phyloP scores from a whole-genome alignment of 495 filamentous ascomycete genomes.

The Xylaria venustula region DNA sequence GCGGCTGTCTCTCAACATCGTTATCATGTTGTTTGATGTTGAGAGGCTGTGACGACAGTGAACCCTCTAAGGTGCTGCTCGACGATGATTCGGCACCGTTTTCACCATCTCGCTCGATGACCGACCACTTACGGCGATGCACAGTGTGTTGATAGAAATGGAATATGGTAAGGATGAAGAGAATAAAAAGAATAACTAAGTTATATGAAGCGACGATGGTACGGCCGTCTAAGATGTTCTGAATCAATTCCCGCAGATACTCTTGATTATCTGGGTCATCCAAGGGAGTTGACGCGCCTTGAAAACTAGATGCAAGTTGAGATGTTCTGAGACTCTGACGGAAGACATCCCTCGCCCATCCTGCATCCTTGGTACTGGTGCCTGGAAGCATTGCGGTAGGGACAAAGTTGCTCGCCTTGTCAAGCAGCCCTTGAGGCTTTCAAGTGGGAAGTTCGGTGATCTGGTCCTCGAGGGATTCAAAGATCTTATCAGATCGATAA shows the following conservation, averaged over 20 bases:
- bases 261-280: slow-evolving; percentile 31
- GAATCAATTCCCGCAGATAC: slow-evolving; percentile 34
- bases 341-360: slow-evolving; percentile 19
- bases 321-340: slow-evolving; percentile 24
- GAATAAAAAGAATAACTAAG: slow-evolving; percentile 28
- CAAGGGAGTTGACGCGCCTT: neutral
- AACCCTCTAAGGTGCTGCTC: slow-evolving; percentile 25
- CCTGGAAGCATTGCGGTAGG: neutral
- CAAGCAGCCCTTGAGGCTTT: too few relatives aligned
- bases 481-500: slow-evolving; percentile 35
- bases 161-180: slow-evolving; percentile 26
- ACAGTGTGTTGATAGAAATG: slow-evolving; percentile 24
- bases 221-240: slow-evolving; percentile 32
- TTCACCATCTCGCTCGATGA: slow-evolving; percentile 16
- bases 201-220: slow-evolving; percentile 36
- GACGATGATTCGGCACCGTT: slow-evolving; percentile 23
- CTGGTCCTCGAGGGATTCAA: neutral
- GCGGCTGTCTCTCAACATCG: slow-evolving; percentile 26
- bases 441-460: neutral
- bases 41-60: slow-evolving; percentile 16
- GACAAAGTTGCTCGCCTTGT: neutral
- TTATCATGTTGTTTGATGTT: slow-evolving; percentile 16
- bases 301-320: slow-evolving; percentile 7
- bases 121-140: neutral
- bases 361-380: neutral